These are phyloP conservation scores for Suhomyces vadensis DNA, from an alignment of 805 yeast genomes.

Conservation along the genomic window DNA sequence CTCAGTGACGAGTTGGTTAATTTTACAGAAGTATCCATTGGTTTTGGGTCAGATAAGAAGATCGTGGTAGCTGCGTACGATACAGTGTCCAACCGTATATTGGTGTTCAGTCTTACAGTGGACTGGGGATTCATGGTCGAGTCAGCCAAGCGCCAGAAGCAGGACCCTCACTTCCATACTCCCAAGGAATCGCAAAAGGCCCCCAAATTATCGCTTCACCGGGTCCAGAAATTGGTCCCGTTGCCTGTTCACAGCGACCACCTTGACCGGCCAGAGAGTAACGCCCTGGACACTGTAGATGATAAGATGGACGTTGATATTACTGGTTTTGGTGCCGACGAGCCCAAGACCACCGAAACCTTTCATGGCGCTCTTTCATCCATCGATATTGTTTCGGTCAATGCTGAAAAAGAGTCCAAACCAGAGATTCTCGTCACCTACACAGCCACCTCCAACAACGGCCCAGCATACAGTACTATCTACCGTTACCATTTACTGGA, in stretches of 20 bases:
- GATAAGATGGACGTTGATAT: slow-evolving; percentile 15
- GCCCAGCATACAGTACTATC: slow-evolving; percentile 19
- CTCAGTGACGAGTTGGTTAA: slow-evolving; percentile 29
- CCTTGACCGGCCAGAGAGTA: too few species aligned
- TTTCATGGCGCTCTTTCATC: slow-evolving; percentile 20
- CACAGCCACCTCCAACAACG: slow-evolving; percentile 19
- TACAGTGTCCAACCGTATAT: slow-evolving; percentile 33
- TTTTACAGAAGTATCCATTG: slow-evolving; percentile 48
- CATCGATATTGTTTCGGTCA: slow-evolving; percentile 49
- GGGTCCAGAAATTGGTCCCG: slow-evolving; percentile 31
- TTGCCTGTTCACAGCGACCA: slow-evolving; percentile 20
- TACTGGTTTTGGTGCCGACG: too few species aligned
- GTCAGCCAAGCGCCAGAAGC: slow-evolving; percentile 47
- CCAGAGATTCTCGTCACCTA: slow-evolving; percentile 50
- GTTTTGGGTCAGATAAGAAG: slow-evolving; percentile 49
- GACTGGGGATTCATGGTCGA: slow-evolving; percentile 58
- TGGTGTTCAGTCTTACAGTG: slow-evolving; percentile 43
- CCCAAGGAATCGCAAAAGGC: slow-evolving; percentile 44
- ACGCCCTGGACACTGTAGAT: background rate
- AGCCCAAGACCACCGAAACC: background rate
- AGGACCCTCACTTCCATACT: slow-evolving; percentile 51
- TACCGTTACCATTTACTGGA: slow-evolving; percentile 31
- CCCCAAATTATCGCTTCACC: slow-evolving; percentile 42
- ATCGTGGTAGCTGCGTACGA: slow-evolving; percentile 47
- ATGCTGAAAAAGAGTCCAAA: slow-evolving; percentile 39